Evolutionary conservation across 2,329 filamentous ascomycete species (phyloP), one percentile per base, ranked within the genome.

Genomic region (Aureobasidium sp.): DNA sequence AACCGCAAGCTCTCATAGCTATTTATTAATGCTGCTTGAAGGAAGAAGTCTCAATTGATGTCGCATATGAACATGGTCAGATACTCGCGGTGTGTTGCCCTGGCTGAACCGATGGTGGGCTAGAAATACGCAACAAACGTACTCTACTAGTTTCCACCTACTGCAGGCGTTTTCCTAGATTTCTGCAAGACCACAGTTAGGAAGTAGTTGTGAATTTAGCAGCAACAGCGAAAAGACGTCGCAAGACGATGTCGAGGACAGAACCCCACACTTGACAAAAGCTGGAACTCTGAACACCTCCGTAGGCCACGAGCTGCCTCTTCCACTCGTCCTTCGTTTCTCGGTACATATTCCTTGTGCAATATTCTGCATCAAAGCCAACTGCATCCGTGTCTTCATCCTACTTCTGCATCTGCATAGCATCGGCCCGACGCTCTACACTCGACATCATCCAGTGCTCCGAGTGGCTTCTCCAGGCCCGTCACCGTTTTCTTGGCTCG

Each of bases 401-500:
- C 15, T 9, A 9, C 9, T n/a, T 29, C 33, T 25, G 47, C 33
- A 10, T 51, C 35, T 29, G 49, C 49, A 53, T 53, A 53, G 49
- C 33, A 29, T 27, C 49, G 13, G 40, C 23, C 35, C 35, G n/a
- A 43, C 37, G n/a, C 51, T 15, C 33, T 33, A 11, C 27, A 42
- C 19, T 33, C 51, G 37, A 23, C 50, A 13, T 29, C 35, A 13
- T 53, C 10, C 23, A 19, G 17, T 23, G 23, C 37, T 55, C 37
- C 3, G 9, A 27, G 51, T 33, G 37, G 38, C 51, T 55, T 46
- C n/a, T 35, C 53, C 53, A 57, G 29, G 21, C 40, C 31, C 35
- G 51, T 55, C 51, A 55, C 51, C 51, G 51, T 46, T 57, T 57
- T 55, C 53, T 57, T 57, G 53, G 53, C 53, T 31, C 38, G 51